Base-by-base conservation (phyloP, 768 basidiomycete species). In the Mrakia blollopis region DNA sequence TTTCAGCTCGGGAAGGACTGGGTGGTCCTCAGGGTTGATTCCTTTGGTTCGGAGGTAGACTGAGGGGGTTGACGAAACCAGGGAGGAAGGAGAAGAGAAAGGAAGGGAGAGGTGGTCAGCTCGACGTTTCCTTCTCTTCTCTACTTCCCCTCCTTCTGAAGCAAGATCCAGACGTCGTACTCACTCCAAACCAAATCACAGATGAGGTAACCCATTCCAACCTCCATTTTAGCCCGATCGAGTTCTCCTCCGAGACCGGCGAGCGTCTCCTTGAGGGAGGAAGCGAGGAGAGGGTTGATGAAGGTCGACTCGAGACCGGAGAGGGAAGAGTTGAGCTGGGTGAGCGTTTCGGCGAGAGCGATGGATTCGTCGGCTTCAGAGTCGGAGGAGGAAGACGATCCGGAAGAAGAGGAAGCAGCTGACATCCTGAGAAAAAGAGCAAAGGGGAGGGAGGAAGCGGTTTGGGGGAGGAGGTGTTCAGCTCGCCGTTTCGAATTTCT, bases 151-250 rank as follows among this genome's bases (percentile, higher is more conserved):
- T 44, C 30, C 3, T 37, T 23, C 21, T 65, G 35, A 3, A 28
- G 8, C 35, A 18, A 21, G 16, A n/a, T 11, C 21, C 35, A 13
- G 63, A n/a, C 37, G 0, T 68, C 25, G 41, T 9, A 82, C 83
- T 79, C 73, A 83, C 83, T 80, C 82, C 83, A 84, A 54, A 83
- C 80, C 37, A 84, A 67, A 79, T 84, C 83, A 76, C 81, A 81
- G 39, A 84, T 80, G n/a, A 82, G 80, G 75, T 83, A 84, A 0
- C 80, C 80, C 47, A 82, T 72, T 75, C 83, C 75, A 35, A 84
- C 80, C 50, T 82, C 80, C 80, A 83, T 80, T 80, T 84, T 84
- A 0, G 82, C 83, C 60, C 80, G 69, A 35, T 82, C 82, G 60
- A 83, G 47, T 9, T 77, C 70, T 18, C 41, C 71, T 30, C 63